Percentiles rank a stretch among this genome's conserved stretches.
These are phyloP conservation scores for Thermomucor indicae-seudaticae DNA, from an alignment of 371 early-diverging fungal genomes.

Conservation along the genomic window DNA sequence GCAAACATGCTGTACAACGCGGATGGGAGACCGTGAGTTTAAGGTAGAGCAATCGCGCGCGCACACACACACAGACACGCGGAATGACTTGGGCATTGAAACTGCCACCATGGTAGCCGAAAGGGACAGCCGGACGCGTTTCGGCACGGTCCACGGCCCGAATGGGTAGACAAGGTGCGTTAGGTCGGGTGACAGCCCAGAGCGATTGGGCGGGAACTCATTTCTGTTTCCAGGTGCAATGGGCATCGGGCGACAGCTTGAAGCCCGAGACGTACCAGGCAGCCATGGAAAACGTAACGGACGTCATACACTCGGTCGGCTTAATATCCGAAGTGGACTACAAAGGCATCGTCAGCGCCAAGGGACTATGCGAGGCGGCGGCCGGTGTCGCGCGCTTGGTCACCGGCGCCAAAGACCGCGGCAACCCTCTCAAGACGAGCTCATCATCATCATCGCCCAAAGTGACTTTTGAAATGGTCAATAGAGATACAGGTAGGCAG, in stretches of 20 bases:
- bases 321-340: constrained; percentile 68
- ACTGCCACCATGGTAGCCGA: constrained; percentile 29
- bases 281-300: constrained; percentile 51
- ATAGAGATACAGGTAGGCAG: constrained; percentile 67
- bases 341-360: constrained; percentile 54
- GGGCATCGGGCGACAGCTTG: constrained; percentile 66
- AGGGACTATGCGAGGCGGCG: constrained; percentile 37
- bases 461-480: constrained; percentile 59
- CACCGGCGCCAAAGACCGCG: constrained; percentile 33
- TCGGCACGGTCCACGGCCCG: constrained; percentile 22
- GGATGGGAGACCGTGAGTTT: constrained; percentile 78
- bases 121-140: constrained; percentile 43
- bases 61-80: neutral
- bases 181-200: neutral
- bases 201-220: neutral
- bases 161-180: constrained; percentile 41
- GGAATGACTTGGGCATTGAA: neutral
- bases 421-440: constrained; percentile 43
- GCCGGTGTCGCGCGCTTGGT: constrained; percentile 18
- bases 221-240: constrained; percentile 43
- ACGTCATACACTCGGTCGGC: constrained; percentile 73
- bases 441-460: no score
- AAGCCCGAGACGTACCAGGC: constrained; percentile 54
- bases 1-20: constrained; percentile 55
- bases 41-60: constrained; percentile 42